A percentile compares a stretch with the other conserved stretches of the same genome.
Conservation (phyloP, 2,329 filamentous ascomycete species). For the Blastomyces silverae region DNA sequence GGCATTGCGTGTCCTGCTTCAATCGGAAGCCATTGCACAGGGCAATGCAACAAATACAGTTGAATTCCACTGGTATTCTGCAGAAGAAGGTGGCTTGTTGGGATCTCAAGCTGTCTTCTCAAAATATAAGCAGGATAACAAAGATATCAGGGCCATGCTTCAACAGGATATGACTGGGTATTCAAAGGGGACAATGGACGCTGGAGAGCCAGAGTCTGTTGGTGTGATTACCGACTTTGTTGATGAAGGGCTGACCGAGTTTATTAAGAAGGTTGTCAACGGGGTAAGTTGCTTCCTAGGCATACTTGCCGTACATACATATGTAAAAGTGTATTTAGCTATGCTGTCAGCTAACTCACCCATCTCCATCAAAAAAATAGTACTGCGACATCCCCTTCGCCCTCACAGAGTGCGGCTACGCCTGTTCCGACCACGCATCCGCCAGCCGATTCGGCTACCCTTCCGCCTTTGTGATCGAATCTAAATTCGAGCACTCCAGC, state of each 20-base stretch:
- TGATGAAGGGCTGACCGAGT: conserved; percentile 70
- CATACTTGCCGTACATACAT: neutral
- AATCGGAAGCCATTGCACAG: conserved; percentile 60
- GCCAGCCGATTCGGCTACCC: conserved; percentile 61
- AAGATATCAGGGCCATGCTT: conserved; percentile 88
- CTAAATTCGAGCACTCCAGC: conserved; percentile 54
- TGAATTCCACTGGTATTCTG: conserved; percentile 95
- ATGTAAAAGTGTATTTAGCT: neutral
- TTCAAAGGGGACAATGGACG: conserved; percentile 71
- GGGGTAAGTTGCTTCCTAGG: conserved; percentile 40
- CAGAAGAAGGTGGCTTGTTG: conserved; percentile 79
- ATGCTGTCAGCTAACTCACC: conserved; percentile 17
- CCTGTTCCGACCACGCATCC: conserved; percentile 65
- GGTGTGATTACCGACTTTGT: conserved; percentile 93
- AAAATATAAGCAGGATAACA: conserved; percentile 63
- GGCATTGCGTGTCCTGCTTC: conserved; percentile 72
- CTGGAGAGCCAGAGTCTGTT: conserved; percentile 74
- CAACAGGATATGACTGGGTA: conserved; percentile 98
- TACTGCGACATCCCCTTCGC: conserved; percentile 87
- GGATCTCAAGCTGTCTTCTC: conserved; percentile 87
- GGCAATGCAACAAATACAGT: conserved; percentile 77
- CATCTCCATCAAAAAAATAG: conserved; percentile 30
- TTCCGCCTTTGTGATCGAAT: conserved; percentile 59
- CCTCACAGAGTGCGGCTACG: conserved; percentile 83
- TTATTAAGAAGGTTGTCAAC: conserved; percentile 83